phyloP scores from a whole-genome alignment of 768 basidiomycete species.

The Serendipita sp. region DNA sequence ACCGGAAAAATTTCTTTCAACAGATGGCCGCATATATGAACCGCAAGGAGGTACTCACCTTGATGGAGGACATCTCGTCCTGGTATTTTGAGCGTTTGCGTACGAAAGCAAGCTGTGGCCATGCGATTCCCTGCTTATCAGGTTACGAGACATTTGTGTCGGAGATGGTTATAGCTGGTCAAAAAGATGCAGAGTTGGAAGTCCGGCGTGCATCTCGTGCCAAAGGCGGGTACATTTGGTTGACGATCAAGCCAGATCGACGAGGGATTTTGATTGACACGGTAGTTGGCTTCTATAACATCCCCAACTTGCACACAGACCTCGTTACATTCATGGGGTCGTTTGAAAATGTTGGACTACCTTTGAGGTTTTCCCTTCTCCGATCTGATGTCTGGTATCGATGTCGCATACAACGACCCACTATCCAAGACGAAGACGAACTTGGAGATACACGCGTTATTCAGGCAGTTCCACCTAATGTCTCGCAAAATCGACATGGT shows the following conservation, averaged over 20 bases:
- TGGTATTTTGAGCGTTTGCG: neutral
- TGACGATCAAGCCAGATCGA: constrained; percentile 2
- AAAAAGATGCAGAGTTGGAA: neutral
- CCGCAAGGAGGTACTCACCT: constrained; percentile 21
- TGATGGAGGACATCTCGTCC: constrained; percentile 8
- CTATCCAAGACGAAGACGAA: constrained; percentile 13
- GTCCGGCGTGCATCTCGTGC: neutral
- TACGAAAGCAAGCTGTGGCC: neutral
- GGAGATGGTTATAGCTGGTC: neutral
- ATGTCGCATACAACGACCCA: constrained; percentile 16
- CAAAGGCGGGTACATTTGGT: neutral
- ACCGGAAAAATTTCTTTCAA: constrained; percentile 21
- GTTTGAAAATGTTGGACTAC: constrained; percentile 13
- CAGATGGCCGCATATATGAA: constrained; percentile 29
- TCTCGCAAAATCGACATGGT: constrained; percentile 14
- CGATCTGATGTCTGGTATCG: constrained; percentile 19
- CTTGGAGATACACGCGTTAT: constrained; percentile 15
- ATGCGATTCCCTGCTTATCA: neutral
- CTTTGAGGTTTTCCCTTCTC: constrained; percentile 13
- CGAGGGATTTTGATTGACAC: constrained; percentile 14
- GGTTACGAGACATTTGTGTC: neutral
- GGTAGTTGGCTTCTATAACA: constrained; percentile 15
- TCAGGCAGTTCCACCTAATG: constrained; percentile 14
- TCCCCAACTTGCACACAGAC: constrained; percentile 14
- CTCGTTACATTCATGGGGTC: constrained; percentile 14